Percentiles rank a stretch among this genome's conserved stretches.
Conservation (phyloP, 805 yeast genomes). For the Scheffersomyces stipitis region DNA sequence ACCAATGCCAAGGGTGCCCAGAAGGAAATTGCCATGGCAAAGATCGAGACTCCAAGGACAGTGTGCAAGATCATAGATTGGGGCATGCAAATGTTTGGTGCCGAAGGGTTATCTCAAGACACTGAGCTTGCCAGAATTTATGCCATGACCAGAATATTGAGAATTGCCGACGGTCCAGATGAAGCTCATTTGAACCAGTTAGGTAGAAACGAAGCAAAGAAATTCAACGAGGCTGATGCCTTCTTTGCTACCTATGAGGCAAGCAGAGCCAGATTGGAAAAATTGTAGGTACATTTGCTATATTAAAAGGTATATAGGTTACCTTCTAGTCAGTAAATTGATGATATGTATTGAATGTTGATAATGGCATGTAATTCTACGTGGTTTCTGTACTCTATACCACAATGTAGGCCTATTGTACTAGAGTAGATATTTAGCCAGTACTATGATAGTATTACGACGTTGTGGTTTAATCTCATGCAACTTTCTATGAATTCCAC, state of each 20-base stretch:
- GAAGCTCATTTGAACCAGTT: conserved; percentile 62
- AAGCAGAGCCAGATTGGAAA: conserved; percentile 20
- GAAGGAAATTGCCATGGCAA: conserved; percentile 60
- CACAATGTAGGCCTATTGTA: no score
- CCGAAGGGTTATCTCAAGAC: conserved; percentile 64
- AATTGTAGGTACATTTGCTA: conserved; percentile 21
- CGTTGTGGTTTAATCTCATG: no score
- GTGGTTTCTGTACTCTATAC: no score
- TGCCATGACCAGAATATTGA: conserved; percentile 51
- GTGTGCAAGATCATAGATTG: conserved; percentile 53
- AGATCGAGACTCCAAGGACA: conserved; percentile 61
- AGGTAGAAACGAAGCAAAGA: conserved; percentile 47
- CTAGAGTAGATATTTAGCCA: no score
- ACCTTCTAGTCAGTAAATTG: no score
- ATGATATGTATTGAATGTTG: no score
- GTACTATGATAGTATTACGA: no score
- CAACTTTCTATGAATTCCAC: no score
- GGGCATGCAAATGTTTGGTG: conserved; percentile 65
- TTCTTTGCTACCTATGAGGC: conserved; percentile 26
- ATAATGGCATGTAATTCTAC: no score
- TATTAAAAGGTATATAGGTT: no score
- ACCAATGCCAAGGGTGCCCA: conserved; percentile 55
- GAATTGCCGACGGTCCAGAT: conserved; percentile 72
- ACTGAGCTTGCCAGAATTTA: conserved; percentile 56
- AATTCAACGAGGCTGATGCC: conserved; percentile 34